phyloP scores from a whole-genome alignment of 139 green algal species.

The Astrephomene gubernaculifera region DNA sequence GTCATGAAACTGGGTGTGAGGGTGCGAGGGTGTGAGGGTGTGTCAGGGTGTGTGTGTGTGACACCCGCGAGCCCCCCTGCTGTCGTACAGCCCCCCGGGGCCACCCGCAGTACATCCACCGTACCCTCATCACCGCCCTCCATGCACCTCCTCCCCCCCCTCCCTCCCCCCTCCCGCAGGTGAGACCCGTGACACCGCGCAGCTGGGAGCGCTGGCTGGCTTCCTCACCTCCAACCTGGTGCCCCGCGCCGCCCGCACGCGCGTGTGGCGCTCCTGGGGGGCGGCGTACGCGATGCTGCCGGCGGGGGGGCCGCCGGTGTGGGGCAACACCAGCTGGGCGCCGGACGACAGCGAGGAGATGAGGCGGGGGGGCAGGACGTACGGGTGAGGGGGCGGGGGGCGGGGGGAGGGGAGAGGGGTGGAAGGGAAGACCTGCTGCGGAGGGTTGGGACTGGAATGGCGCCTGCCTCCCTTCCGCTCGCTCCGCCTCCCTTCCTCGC shows the following conservation, averaged over 20 bases:
- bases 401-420: background rate
- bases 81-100: too few relatives aligned
- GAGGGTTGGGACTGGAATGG: too few relatives aligned
- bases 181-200: slow-evolving; percentile 78
- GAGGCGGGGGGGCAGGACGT: slow-evolving; percentile 36
- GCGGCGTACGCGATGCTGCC: slow-evolving; percentile 82
- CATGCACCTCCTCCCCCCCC: background rate
- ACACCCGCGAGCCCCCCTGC: too few relatives aligned
- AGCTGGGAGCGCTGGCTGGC: slow-evolving; percentile 58
- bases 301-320: slow-evolving; percentile 76
- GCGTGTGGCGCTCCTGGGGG: slow-evolving; percentile 82
- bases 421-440: background rate
- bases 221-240: slow-evolving; percentile 58
- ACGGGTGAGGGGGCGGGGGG: slow-evolving; percentile 29
- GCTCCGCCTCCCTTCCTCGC: too few relatives aligned
- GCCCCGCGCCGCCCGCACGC: slow-evolving; percentile 14
- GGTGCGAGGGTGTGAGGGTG: too few relatives aligned
- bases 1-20: too few relatives aligned
- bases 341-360: slow-evolving; percentile 70
- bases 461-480: too few relatives aligned
- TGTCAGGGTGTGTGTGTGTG: too few relatives aligned
- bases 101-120: too few relatives aligned
- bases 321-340: slow-evolving; percentile 78
- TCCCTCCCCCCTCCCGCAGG: slow-evolving; percentile 40
- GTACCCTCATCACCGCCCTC: too few relatives aligned